phyloP scores from a whole-genome alignment of 352 stramenopile species.

The Peronospora destructor region DNA sequence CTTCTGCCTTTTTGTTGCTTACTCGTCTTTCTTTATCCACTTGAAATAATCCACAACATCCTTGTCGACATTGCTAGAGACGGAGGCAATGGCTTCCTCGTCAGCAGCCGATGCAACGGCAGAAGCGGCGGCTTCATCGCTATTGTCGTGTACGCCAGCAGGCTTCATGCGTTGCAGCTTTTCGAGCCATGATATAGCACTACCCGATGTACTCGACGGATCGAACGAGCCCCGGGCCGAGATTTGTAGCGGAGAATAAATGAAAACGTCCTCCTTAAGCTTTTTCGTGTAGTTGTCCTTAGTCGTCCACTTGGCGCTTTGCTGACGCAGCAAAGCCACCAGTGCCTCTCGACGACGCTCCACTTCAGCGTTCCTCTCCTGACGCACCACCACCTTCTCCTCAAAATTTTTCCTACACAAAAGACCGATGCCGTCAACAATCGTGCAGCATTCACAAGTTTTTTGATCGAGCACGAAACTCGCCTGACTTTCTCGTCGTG shows the following conservation, averaged over 20 bases:
- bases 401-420: slow-evolving; percentile 57
- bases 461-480: neutral
- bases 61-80: slow-evolving; percentile 6
- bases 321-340: slow-evolving; percentile 48
- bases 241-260: slow-evolving; percentile 74
- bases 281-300: slow-evolving; percentile 65
- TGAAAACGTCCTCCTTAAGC: slow-evolving; percentile 80
- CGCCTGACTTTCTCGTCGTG: slow-evolving; percentile 74
- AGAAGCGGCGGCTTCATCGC: slow-evolving; percentile 26
- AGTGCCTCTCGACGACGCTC: slow-evolving; percentile 64
- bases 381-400: slow-evolving; percentile 71
- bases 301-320: slow-evolving; percentile 68
- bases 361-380: slow-evolving; percentile 50
- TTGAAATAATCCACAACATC: slow-evolving; percentile 7
- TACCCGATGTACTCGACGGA: slow-evolving; percentile 53
- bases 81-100: slow-evolving; percentile 11
- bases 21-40: slow-evolving; percentile 22
- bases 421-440: neutral
- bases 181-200: slow-evolving; percentile 80
- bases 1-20: slow-evolving; percentile 5
- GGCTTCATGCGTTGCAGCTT: slow-evolving; percentile 86
- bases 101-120: slow-evolving; percentile 22
- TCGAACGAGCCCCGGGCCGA: slow-evolving; percentile 62
- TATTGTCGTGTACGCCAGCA: slow-evolving; percentile 35
- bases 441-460: neutral